Evolutionary conservation across 768 basidiomycete species (phyloP).

Genomic region (Tylopilus vinaceipallidus): DNA sequence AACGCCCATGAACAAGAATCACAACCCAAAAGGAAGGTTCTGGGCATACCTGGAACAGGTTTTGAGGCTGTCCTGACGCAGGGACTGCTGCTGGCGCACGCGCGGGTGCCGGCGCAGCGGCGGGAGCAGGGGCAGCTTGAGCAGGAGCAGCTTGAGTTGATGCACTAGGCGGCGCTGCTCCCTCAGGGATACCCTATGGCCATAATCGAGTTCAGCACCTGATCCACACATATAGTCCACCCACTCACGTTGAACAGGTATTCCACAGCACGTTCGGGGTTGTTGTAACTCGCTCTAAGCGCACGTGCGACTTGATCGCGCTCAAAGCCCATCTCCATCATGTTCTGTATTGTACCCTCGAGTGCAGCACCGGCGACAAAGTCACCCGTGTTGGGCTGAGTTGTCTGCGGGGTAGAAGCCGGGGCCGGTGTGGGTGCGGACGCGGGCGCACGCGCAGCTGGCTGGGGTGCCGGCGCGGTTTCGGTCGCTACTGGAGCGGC

Average conservation of each 20-base stretch:
- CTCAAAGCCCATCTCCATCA: conserved; percentile 94
- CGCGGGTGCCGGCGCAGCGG: conserved; percentile 37
- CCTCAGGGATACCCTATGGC: conserved; percentile 72
- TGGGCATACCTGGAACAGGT: conserved; percentile 76
- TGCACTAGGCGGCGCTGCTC: conserved; percentile 39
- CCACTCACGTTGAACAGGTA: conserved; percentile 85
- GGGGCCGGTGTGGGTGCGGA: conserved; percentile 34
- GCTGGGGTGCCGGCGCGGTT: conserved; percentile 29
- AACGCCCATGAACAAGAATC: not conserved
- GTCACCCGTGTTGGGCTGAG: conserved; percentile 42
- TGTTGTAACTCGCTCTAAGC: conserved; percentile 92
- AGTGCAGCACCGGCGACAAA: conserved; percentile 79
- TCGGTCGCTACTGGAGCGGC: conserved; percentile 33
- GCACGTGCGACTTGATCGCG: conserved; percentile 83
- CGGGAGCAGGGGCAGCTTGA: conserved; percentile 36
- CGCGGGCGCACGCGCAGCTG: too few species aligned
- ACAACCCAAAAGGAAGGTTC: not conserved
- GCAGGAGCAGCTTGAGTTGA: too few species aligned
- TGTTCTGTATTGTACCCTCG: conserved; percentile 74
- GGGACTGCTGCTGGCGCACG: conserved; percentile 26
- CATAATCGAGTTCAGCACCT: conserved; percentile 9
- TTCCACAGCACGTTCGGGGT: conserved; percentile 97
- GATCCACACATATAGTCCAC: not conserved
- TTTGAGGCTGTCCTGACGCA: conserved; percentile 58
- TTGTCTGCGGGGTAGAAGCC: conserved; percentile 27